phyloP scores from a whole-genome alignment of 805 yeast genomes.

The Priceomyces fermenticarens region DNA sequence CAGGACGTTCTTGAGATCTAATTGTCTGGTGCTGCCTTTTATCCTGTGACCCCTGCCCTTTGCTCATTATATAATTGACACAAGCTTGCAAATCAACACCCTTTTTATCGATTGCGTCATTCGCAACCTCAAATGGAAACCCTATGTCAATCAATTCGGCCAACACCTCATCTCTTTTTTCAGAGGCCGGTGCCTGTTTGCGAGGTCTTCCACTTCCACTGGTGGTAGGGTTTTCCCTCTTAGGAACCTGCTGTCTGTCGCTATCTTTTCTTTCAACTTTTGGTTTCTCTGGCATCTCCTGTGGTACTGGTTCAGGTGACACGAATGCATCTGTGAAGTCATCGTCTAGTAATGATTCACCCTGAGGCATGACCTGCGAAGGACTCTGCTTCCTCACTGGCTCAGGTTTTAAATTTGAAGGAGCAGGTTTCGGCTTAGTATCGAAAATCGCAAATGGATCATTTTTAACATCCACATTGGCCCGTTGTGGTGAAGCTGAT shows the following conservation, averaged over 20 bases:
- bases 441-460: slow-evolving; percentile 28
- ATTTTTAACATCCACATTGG: neutral
- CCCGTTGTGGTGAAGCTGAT: slow-evolving; percentile 1
- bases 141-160: slow-evolving; percentile 83
- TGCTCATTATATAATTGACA: slow-evolving; percentile 57
- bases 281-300: neutral
- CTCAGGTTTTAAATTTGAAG: slow-evolving; percentile 4
- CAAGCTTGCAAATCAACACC: slow-evolving; percentile 65
- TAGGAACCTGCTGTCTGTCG: neutral
- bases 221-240: neutral
- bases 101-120: slow-evolving; percentile 54
- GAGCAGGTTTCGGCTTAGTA: neutral
- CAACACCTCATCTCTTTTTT: slow-evolving; percentile 44
- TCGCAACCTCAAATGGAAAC: slow-evolving; percentile 59
- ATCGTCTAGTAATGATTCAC: slow-evolving; percentile 30
- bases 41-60: slow-evolving; percentile 6
- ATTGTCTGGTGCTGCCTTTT: neutral
- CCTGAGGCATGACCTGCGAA: neutral
- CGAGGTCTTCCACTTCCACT: neutral
- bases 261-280: too few relatives aligned
- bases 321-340: slow-evolving; percentile 41
- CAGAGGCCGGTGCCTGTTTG: slow-evolving; percentile 1
- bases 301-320: slow-evolving; percentile 1
- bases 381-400: neutral
- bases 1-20: neutral